These are phyloP conservation scores for Botrytis cinerea DNA, from an alignment of 2,329 filamentous ascomycete species.

Conservation along the genomic window DNA sequence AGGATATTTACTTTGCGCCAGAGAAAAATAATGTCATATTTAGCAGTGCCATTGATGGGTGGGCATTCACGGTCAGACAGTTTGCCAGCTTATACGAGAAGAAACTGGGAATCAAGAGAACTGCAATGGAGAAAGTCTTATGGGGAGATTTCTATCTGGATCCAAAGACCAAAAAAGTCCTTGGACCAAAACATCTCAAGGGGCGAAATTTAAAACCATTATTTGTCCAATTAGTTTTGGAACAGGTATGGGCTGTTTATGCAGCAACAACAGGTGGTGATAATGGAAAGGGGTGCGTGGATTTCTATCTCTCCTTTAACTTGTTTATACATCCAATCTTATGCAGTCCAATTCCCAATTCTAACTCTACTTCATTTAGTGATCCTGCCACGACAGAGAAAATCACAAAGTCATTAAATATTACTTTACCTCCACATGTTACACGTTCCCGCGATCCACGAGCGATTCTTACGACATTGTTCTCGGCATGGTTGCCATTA, in stretches of 20 bases:
- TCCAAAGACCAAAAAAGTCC: constrained; percentile 91
- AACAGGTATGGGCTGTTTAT: constrained; percentile 96
- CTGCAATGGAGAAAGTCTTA: constrained; percentile 84
- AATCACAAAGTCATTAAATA: constrained; percentile 86
- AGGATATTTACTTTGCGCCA: constrained; percentile 96
- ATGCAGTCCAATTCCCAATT: constrained; percentile 25
- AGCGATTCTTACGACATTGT: constrained; percentile 81
- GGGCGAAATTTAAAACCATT: constrained; percentile 90
- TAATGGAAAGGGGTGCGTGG: constrained; percentile 73
- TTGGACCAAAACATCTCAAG: constrained; percentile 89
- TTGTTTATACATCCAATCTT: constrained; percentile 35
- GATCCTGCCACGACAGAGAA: constrained; percentile 84
- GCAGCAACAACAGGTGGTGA: constrained; percentile 83
- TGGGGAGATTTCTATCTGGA: constrained; percentile 98
- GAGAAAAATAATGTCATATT: constrained; percentile 99
- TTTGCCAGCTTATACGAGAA: constrained; percentile 94
- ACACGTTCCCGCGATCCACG: constrained; percentile 81
- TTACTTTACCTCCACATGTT: constrained; percentile 83
- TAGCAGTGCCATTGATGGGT: constrained; percentile 96
- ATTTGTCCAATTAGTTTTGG: constrained; percentile 94
- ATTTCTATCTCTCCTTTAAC: constrained; percentile 44
- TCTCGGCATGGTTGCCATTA: constrained; percentile 86
- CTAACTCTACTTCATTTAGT: constrained; percentile 47
- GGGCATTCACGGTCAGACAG: constrained; percentile 95
- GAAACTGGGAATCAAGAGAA: constrained; percentile 92